Percentiles rank a stretch among this genome's conserved stretches.
phyloP scores from a whole-genome alignment of 805 yeast genomes.

The Cyberlindnera mrakii region DNA sequence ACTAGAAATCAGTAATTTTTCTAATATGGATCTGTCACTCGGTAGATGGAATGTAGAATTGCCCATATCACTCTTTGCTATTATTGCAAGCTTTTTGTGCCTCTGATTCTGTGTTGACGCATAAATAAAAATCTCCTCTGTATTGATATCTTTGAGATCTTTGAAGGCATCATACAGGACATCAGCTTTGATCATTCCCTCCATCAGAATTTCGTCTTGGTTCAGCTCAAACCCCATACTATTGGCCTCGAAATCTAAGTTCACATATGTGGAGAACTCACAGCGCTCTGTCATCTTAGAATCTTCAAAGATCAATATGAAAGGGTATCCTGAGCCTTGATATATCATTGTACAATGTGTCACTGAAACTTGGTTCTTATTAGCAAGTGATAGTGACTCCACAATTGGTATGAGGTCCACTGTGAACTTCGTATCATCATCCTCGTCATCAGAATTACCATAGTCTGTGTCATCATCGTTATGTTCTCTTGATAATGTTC shows the following conservation, averaged over 20 bases:
- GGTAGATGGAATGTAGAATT: constrained; percentile 63
- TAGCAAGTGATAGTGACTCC: constrained; percentile 44
- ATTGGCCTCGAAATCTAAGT: constrained; percentile 26
- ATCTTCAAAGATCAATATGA: constrained; percentile 51
- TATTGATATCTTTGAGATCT: constrained; percentile 49
- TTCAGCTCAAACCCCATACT: constrained; percentile 36
- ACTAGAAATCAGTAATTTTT: constrained; percentile 41
- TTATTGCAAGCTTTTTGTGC: constrained; percentile 33
- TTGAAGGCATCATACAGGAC: constrained; percentile 47
- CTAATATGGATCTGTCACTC: constrained; percentile 52
- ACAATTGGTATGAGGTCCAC: constrained; percentile 41
- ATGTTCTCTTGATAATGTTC: constrained; percentile 2
- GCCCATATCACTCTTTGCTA: constrained; percentile 73
- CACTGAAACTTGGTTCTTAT: constrained; percentile 23
- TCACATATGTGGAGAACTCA: constrained; percentile 42
- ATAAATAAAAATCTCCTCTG: constrained; percentile 44
- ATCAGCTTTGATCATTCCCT: constrained; percentile 44
- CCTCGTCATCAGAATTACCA: constrained; percentile 10
- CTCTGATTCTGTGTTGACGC: constrained; percentile 27
- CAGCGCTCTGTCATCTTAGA: constrained; percentile 48
- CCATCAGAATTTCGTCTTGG: constrained; percentile 38
- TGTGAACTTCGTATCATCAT: constrained; percentile 27
- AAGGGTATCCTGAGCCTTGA: constrained; percentile 45
- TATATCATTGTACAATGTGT: constrained; percentile 46
- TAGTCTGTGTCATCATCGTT: constrained; percentile 10